These are phyloP conservation scores for Pichia occidentalis DNA, from an alignment of 805 yeast species.

Conservation along the genomic window DNA sequence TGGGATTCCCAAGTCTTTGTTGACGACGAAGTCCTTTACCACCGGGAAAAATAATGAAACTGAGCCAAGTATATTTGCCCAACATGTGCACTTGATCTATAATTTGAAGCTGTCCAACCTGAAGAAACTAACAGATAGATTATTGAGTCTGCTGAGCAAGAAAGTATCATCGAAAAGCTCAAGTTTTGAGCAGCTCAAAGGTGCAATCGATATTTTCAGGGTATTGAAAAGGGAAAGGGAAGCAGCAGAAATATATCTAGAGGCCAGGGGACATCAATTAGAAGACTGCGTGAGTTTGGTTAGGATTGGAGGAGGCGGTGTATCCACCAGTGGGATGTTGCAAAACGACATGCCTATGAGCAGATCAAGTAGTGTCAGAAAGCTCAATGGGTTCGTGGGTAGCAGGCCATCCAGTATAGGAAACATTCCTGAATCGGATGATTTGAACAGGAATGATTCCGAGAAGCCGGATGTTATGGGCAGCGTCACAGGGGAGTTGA, in stretches of 20 bases:
- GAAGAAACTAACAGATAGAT: constrained; percentile 18
- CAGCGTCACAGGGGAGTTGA: constrained; percentile 5
- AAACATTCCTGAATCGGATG: constrained; percentile 1
- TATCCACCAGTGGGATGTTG: constrained; percentile 20
- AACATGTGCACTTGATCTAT: constrained; percentile 13
- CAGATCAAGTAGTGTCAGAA: constrained; percentile 6
- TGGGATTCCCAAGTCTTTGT: constrained; percentile 10
- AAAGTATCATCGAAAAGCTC: constrained; percentile 20
- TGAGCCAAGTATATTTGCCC: constrained; percentile 11
- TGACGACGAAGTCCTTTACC: constrained; percentile 18
- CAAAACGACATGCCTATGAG: background rate
- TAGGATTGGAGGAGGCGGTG: constrained; percentile 53
- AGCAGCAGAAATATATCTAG: constrained; percentile 44
- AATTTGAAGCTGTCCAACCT: constrained; percentile 21
- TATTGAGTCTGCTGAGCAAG: constrained; percentile 17
- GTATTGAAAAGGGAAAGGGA: constrained; percentile 39
- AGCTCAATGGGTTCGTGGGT: background rate
- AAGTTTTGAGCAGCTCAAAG: constrained; percentile 16
- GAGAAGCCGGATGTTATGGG: no score
- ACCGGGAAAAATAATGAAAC: constrained; percentile 12
- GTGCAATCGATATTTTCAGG: constrained; percentile 26
- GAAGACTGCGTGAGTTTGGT: constrained; percentile 42
- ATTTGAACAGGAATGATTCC: no score
- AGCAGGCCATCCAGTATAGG: constrained; percentile 7
- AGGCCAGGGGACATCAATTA: constrained; percentile 41